Evolutionary conservation across 2,329 filamentous ascomycete species (phyloP).

Genomic region (Calonectria naviculata): DNA sequence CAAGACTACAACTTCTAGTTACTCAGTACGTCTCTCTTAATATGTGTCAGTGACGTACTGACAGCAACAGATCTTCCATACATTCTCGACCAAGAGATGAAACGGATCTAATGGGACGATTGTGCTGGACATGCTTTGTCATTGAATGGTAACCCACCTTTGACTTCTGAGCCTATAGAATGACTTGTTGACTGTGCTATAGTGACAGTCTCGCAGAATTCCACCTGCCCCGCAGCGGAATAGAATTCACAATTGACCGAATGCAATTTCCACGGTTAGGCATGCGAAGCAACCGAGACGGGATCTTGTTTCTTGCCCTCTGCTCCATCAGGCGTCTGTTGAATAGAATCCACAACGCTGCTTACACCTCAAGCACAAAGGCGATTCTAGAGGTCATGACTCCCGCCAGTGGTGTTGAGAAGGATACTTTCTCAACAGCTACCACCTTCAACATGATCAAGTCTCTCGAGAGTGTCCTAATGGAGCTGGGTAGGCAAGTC

Average conservation of each 20-base stretch:
- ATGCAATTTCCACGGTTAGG: constrained; percentile 9
- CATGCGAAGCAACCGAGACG: not conserved
- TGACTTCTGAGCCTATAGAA: not conserved
- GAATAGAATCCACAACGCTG: constrained; percentile 38
- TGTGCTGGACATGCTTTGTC: constrained; percentile 40
- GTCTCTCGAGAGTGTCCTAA: constrained; percentile 31
- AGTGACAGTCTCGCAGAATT: constrained; percentile 15
- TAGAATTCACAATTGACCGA: constrained; percentile 12
- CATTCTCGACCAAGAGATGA: constrained; percentile 19
- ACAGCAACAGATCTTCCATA: not conserved
- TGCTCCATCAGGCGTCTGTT: constrained; percentile 36
- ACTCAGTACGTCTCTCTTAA: not conserved
- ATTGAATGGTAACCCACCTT: constrained; percentile 36
- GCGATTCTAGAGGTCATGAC: not conserved
- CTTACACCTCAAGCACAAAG: constrained; percentile 17
- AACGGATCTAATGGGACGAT: constrained; percentile 25
- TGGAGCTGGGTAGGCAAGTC: constrained; percentile 36
- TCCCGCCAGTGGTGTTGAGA: not conserved
- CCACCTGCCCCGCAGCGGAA: constrained; percentile 10
- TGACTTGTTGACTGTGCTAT: not conserved
- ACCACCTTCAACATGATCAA: constrained; percentile 18
- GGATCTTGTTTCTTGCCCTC: constrained; percentile 25
- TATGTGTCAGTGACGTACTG: not conserved
- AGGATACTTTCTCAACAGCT: not conserved
- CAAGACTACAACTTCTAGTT: constrained; percentile 29